A percentile compares a stretch with the other conserved stretches of the same genome.
These are phyloP conservation scores for Casuarina equisetifolia DNA, from an alignment of 306 rosid species.

Conservation along the genomic window DNA sequence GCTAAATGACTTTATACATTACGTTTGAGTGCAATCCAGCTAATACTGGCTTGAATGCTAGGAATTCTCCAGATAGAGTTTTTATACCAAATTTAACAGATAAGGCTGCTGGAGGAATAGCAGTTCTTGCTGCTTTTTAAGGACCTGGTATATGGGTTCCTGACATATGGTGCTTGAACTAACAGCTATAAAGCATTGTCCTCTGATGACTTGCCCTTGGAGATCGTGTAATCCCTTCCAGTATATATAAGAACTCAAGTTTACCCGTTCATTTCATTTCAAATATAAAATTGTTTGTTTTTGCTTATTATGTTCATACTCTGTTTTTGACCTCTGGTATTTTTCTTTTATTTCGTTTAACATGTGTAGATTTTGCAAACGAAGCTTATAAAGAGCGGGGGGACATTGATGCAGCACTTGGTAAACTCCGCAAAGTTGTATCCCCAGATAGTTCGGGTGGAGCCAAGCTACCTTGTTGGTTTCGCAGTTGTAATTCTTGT, in stretches of 20 bases:
- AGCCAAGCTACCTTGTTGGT: constrained; percentile 23
- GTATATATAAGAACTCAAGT: background rate
- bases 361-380: background rate
- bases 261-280: background rate
- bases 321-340: too few species aligned
- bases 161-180: background rate
- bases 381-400: constrained; percentile 83
- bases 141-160: background rate
- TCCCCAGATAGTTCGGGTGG: constrained; percentile 91
- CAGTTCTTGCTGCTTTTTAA: background rate
- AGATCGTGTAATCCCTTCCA: background rate
- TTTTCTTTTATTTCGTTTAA: too few species aligned
- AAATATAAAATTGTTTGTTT: background rate
- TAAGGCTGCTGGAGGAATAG: too few species aligned
- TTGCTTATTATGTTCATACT: background rate
- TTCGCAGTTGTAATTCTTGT: constrained; percentile 9
- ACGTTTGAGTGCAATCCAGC: too few species aligned
- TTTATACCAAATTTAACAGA: too few species aligned
- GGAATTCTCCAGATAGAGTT: too few species aligned
- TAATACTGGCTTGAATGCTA: too few species aligned
- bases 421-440: constrained; percentile 82
- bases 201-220: background rate
- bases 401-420: constrained; percentile 76
- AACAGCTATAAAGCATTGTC: background rate
- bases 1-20: too few species aligned